These are phyloP conservation scores for Suhomyces kilbournensis DNA, from an alignment of 805 yeast genomes.

Conservation along the genomic window DNA sequence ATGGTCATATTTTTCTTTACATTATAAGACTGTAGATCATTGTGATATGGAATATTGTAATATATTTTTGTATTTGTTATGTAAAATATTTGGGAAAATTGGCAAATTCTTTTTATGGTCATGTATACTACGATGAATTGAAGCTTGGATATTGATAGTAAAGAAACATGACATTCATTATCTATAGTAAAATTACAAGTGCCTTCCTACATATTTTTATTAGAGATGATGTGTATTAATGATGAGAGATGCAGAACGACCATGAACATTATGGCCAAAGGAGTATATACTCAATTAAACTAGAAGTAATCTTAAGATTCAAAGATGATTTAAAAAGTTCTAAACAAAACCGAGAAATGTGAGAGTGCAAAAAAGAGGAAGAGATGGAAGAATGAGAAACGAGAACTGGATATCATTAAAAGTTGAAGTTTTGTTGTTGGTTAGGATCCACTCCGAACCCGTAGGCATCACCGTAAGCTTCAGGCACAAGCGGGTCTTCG, in stretches of 20 bases:
- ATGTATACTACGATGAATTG: too few species aligned
- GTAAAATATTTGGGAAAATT: too few species aligned
- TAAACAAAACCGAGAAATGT: neutral
- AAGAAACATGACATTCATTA: too few species aligned
- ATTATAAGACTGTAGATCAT: too few species aligned
- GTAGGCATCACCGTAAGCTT: constrained; percentile 76
- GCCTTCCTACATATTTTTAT: too few species aligned
- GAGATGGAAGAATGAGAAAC: neutral
- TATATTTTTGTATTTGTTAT: too few species aligned
- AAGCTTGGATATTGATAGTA: too few species aligned
- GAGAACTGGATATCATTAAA: constrained; percentile 18
- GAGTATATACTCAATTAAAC: neutral
- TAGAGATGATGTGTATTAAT: constrained; percentile 8
- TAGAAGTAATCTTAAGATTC: neutral
- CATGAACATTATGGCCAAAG: neutral
- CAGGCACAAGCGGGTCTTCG: constrained; percentile 67
- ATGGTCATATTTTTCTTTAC: too few species aligned
- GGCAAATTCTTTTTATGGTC: too few species aligned
- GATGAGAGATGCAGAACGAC: constrained; percentile 8
- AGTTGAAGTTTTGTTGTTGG: constrained; percentile 50
- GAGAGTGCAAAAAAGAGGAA: neutral
- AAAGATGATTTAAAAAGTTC: neutral
- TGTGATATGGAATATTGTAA: too few species aligned
- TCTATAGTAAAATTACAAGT: too few species aligned
- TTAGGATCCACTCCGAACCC: constrained; percentile 75